Evolutionary conservation across 2,329 filamentous ascomycete species (phyloP), one percentile per base, ranked within the genome.

Genomic region (Coniochaeta hoffmannii): DNA sequence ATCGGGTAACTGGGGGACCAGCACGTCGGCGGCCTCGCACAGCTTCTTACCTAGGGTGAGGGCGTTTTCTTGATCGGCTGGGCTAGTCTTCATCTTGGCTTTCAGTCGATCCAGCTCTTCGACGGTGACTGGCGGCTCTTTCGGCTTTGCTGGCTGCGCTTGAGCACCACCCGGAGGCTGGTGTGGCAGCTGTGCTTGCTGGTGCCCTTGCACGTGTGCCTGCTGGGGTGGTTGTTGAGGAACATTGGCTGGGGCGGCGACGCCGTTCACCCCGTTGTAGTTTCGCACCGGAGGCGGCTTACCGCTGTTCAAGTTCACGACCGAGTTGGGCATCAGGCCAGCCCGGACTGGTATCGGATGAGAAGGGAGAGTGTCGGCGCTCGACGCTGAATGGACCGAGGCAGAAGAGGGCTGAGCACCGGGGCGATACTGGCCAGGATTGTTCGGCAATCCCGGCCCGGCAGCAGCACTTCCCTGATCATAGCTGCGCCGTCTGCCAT

Each of bases 1-100:
- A 61, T 90, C 89, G 0, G 81, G 76, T 10, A 85, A 70, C 14
- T 73, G 73, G 1, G 81, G 75, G 2, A 90, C 83, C 1, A 99
- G 79, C 5, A 89, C 83, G 12, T 86, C 85, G 0, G 90, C 84
- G 1, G 93, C 94, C 72, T 97, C 91, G 1, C 96, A 85, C 5
- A 97, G 76, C 63, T 88, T 90, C 72, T 92, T 93, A 1, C 89
- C 91, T 17, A 96, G 77, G 10, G 77, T 75, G 55, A 99, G 75
- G 14, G 89, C 87, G 2, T 84, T 80, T 50, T 80, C 81, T 59
- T 88, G 82, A 61, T 97, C 90, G 30, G 79, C 78, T 0, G 91
- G 84, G 58, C 91, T 88, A 26, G 76, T 76, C 67, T 88, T 89
- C 60, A 88, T 85, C 7, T 76, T 73, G 63, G 82, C 81, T 31